These are phyloP conservation scores for Nepenthes mirabilis DNA, from an alignment of 148 eudicot species.

Conservation along the genomic window DNA sequence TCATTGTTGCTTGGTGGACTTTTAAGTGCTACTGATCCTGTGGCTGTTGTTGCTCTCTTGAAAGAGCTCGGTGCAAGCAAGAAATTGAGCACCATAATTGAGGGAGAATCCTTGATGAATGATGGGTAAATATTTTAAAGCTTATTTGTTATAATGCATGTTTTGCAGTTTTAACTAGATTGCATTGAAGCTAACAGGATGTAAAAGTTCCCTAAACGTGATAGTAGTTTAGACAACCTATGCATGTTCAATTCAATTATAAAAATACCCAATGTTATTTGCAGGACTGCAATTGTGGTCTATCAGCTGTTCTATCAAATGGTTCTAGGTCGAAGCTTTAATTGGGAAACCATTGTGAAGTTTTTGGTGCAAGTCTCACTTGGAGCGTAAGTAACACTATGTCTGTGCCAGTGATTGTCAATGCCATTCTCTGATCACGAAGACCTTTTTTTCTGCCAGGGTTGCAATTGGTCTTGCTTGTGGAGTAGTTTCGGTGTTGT, in stretches of 20 bases:
- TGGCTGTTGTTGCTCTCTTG: constrained; percentile 90
- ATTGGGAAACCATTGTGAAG: constrained; percentile 46
- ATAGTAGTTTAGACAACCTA: no score
- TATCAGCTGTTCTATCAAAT: constrained; percentile 73
- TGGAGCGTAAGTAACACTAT: constrained; percentile 69
- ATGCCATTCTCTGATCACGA: constrained; percentile 1
- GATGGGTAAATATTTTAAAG: constrained; percentile 56
- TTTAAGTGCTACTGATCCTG: constrained; percentile 98
- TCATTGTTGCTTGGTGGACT: constrained; percentile 92
- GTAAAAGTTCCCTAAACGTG: no score
- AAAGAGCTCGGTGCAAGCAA: constrained; percentile 99
- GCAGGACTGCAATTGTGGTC: constrained; percentile 91
- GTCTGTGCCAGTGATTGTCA: background rate
- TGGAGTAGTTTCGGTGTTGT: constrained; percentile 74
- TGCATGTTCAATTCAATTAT: background rate
- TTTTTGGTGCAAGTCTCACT: constrained; percentile 63
- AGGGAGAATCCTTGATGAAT: constrained; percentile 98
- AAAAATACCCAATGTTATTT: constrained; percentile 9
- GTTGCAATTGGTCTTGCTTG: constrained; percentile 88
- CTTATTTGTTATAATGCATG: constrained; percentile 2
- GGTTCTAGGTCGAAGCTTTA: constrained; percentile 60
- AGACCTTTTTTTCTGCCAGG: constrained; percentile 22
- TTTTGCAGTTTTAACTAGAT: background rate
- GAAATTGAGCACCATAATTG: constrained; percentile 84
- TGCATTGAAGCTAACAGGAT: background rate